Evolutionary conservation across 495 filamentous ascomycete species (phyloP).

Genomic region (Tetracladium setigerum): DNA sequence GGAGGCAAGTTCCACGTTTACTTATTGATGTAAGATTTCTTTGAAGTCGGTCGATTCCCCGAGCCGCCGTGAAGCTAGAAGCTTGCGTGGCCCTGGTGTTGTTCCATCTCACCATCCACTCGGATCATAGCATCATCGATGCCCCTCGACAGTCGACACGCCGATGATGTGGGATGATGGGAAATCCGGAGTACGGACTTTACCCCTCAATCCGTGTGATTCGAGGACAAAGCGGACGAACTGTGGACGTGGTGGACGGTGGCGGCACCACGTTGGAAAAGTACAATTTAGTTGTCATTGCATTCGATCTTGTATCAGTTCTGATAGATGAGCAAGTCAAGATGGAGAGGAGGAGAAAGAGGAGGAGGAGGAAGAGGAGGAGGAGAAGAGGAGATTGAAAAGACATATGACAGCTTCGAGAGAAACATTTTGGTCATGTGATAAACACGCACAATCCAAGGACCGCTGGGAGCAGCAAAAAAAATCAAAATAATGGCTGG

Average conservation of each 20-base stretch:
- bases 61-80: neutral
- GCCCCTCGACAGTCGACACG: neutral
- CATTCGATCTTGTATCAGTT: too few relatives aligned
- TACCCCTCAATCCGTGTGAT: constrained; percentile 13
- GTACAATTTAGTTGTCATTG: neutral
- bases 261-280: neutral
- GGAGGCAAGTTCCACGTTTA: too few relatives aligned
- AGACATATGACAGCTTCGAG: too few relatives aligned
- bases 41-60: too few relatives aligned
- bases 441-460: too few relatives aligned
- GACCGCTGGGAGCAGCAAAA: too few relatives aligned
- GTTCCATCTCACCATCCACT: neutral
- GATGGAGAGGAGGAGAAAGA: neutral
- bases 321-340: too few relatives aligned
- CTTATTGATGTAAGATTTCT: too few relatives aligned
- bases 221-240: neutral
- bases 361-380: neutral
- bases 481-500: too few relatives aligned
- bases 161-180: neutral
- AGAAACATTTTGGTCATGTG: too few relatives aligned
- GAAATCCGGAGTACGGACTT: neutral
- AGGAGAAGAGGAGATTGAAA: neutral
- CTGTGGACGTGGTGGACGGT: too few relatives aligned
- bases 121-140: constrained; percentile 9
- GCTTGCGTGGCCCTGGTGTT: constrained; percentile 8